Evolutionary conservation across 2,329 filamentous ascomycete genomes (phyloP), one percentile per base, ranked within the genome.

Genomic region (Aspergillus spinulosporus): DNA sequence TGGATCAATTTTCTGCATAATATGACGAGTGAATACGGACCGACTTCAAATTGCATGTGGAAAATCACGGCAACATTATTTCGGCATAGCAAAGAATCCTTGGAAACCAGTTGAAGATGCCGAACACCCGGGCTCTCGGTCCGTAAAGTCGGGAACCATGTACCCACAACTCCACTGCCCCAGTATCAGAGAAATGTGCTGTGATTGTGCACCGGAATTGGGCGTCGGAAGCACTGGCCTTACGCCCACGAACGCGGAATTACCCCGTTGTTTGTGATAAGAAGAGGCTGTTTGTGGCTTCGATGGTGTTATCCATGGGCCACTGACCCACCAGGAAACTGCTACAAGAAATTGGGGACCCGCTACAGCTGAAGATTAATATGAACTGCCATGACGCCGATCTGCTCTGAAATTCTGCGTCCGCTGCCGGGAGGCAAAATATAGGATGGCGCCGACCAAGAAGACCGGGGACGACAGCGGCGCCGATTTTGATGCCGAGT

Each of bases 381-480:
- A 45, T 42, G 21, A 21, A 14, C 32, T 28, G 34, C 47, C 26
- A 40, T 49, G 12, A 39, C 7, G 32, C 36, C 11, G n/a, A 5
- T 37, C n/a, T 37, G 11, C 9, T 12, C 34, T 37, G n/a, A 31
- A 12, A 21, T 15, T 46, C 11, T 37, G 49, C 12, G 4, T n/a
- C 31, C 26, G 26, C 5, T 9, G n/a, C 21, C 49, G 36, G 15
- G 9, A 15, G 37, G 21, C 28, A 11, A 26, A 43, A 15, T 28
- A 4, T 14, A 39, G 5, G 31, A 53, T 53, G 52, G 2, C 36
- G n/a, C 15, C 21, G 8, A 21, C 9, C 4, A 28, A 48, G 4
- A 54, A 54, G 45, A 54, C 15, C n/a, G 45, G 15, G 40, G 50
- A 46, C 8, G 50, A 45, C 39, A 52, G 50, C 42, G 39, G 42